phyloP scores from a whole-genome alignment of 257 asterid genomes.

The Solanum phureja region DNA sequence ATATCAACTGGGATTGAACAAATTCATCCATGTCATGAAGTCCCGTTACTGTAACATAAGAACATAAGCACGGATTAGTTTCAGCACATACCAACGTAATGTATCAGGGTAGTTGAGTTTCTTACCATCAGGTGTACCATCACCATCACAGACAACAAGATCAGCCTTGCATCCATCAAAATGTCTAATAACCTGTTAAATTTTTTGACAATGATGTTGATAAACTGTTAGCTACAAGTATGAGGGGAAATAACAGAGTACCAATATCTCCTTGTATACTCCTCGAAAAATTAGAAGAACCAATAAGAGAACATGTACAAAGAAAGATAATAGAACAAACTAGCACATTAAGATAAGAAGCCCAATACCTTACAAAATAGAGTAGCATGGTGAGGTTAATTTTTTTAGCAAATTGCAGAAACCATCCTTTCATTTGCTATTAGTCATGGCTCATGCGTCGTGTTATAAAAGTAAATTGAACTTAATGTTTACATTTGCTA shows the following conservation, averaged over 20 bases:
- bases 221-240: too few species aligned
- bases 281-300: neutral
- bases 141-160: neutral
- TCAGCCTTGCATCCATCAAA: too few species aligned
- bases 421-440: neutral
- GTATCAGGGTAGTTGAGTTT: neutral
- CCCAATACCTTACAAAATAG: neutral
- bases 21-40: conserved; percentile 24
- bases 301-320: neutral
- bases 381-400: neutral
- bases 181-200: too few species aligned
- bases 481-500: neutral
- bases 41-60: conserved; percentile 66
- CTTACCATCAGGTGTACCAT: too few species aligned
- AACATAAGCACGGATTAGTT: neutral
- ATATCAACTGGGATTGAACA: too few species aligned
- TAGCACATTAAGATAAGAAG: neutral
- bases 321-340: neutral
- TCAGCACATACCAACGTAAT: neutral
- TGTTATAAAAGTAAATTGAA: neutral
- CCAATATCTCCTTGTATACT: neutral
- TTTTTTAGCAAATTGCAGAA: neutral
- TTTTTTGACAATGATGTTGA: too few species aligned
- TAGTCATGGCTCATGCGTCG: neutral
- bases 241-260: neutral